Conservation (phyloP, 2,329 filamentous ascomycete species). For the Rasamsonia emersonii region DNA sequence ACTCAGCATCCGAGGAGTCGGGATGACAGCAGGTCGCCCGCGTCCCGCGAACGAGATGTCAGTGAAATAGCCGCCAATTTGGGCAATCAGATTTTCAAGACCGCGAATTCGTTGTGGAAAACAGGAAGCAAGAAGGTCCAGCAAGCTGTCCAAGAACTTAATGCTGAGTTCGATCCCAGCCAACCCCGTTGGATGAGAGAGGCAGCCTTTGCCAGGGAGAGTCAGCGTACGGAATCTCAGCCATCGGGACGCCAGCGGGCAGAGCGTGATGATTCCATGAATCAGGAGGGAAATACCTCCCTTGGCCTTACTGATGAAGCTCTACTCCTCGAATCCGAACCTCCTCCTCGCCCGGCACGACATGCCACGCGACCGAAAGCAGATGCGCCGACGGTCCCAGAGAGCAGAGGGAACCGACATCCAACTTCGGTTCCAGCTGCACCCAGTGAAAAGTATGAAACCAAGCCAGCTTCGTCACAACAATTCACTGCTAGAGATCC, state of each 20-base stretch:
- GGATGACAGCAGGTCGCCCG: conserved; percentile 26
- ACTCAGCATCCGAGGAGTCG: conserved; percentile 15
- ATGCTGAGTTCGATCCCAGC: conserved; percentile 60
- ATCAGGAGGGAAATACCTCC: conserved; percentile 8
- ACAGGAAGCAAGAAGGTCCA: conserved; percentile 86
- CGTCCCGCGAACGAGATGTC: conserved; percentile 59
- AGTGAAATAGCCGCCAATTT: conserved; percentile 74
- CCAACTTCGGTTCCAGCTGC: conserved; percentile 12
- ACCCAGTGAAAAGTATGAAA: conserved; percentile 15
- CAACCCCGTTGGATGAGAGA: conserved; percentile 97
- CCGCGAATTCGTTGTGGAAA: conserved; percentile 92
- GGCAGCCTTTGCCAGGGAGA: conserved; percentile 32
- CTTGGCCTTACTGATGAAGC: conserved; percentile 51
- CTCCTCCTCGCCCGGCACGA: conserved; percentile 17
- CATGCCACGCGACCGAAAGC: conserved; percentile 18
- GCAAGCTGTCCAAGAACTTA: conserved; percentile 82
- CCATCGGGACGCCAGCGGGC: conserved; percentile 10
- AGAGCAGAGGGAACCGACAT: conserved; percentile 8
- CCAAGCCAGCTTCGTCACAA: conserved; percentile 50
- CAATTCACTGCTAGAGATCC: conserved; percentile 36
- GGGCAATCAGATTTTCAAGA: conserved; percentile 79
- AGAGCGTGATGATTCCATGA: not conserved
- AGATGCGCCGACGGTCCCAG: conserved; percentile 13
- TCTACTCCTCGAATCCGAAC: conserved; percentile 25
- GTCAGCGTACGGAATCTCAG: conserved; percentile 13